Base-by-base conservation (phyloP, 768 basidiomycete genomes). In the Holtermanniella nyarrowii region DNA sequence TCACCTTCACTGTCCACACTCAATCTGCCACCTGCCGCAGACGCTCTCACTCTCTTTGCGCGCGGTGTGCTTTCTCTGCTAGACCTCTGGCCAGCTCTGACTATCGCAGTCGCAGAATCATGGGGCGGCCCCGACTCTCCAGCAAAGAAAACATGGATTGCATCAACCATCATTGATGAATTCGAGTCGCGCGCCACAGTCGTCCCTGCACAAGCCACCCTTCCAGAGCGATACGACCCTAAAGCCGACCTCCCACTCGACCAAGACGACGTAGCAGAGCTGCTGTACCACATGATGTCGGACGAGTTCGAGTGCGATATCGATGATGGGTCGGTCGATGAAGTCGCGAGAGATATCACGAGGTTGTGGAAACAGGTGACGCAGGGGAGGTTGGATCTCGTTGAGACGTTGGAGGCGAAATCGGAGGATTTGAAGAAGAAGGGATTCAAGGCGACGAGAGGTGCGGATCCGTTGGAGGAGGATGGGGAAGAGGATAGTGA, bases 301-400 rank as follows among this genome's bases (percentile, higher is more conserved):
- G 88, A 95, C 60, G 91, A 95, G 65, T 96, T 88, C 62, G 88
- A 89, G 20, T 78, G 81, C 13, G 73, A 77, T 11, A 73, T 96
- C 21, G 89, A 95, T 58, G 93, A 97, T 61, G 86, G 80, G 18
- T 89, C 86, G 49, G 82, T 83, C 1, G 81, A 82, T 52, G 73
- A 68, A 2, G 82, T 96, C 41, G 84, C 88, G 11, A 73, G 66
- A 57, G 87, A 90, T 62, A 74, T 69, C 16, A 44, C 69, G 4
- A 45, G 45, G 21, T 46, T 62, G 11, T 74, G 73, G 73, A 57
- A 42, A n/a, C 27, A 40, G 25, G 51, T 57, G 14, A 61, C 69
- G 4, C 56, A 55, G 14, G 79, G 78, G 22, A 76, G 74, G 49
- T 74, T 75, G 49, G 76, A 76, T 18, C 58, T 78, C 25, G 77